Base-by-base conservation (phyloP, 306 rosid genomes). In the Castanea crenata region DNA sequence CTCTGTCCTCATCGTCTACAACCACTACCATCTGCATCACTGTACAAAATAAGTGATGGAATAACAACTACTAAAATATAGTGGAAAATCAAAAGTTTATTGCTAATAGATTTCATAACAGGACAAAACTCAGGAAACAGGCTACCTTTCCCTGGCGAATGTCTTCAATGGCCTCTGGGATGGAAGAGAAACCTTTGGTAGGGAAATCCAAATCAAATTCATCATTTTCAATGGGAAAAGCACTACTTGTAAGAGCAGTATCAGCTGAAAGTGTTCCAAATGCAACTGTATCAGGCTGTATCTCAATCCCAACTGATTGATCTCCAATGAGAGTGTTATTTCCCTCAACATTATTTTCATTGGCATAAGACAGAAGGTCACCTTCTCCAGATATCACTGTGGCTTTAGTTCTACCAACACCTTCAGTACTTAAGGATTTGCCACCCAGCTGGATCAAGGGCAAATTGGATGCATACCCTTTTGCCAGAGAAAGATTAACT, bases 1-100 rank as follows among this genome's bases (percentile, higher is more conserved):
- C 98, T 76, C 98, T 87, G 70, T 93, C 97, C 87, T 93, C 98
- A 3, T 90, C 98, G 14, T 93, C 98, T 13, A 93, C 98, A 77
- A 91, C 98, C 81, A 91, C 74, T 54, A 93, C 97, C 87, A 90
- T 80, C 98, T 93, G 92, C 85, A 75, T 59, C 73, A 46, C 35
- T n/a, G 31, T 38, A 29, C 72, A 35, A 34, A 67, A 63, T 79
- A 65, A 81, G 79, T 64, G 62, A 76, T 31, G 16, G 58, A 73
- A 49, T 70, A 49, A 51, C 29, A 29, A 58, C 72, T 35, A 34
- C 4, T 31, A 73, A 52, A 44, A 76, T 51, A 35, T 21, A 6
- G 27, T 5, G 69, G 21, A 19, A 69, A 54, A 35, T 9, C 38
- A 44, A 69, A 14, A 19, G 14, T 63, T 20, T 34, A 21, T 19